phyloP scores from a whole-genome alignment of 2,329 filamentous ascomycete species.

The Dissoconium aciculare region DNA sequence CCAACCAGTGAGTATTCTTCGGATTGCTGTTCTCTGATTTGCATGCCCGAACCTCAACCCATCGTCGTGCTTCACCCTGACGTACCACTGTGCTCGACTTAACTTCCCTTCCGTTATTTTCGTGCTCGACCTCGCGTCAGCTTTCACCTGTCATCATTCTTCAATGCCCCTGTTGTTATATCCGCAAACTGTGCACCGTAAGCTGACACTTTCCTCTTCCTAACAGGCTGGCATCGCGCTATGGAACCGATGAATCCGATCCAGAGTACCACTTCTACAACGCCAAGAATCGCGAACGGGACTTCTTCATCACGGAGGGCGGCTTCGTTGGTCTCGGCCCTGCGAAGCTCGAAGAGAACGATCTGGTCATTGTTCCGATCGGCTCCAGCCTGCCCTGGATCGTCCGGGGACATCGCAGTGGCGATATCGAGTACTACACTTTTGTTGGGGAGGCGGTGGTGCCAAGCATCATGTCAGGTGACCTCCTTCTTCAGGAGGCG shows the following conservation, averaged over 20 bases:
- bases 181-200: background rate
- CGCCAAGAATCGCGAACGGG: conserved; percentile 8
- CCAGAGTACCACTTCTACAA: conserved; percentile 7
- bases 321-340: conserved; percentile 12
- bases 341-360: conserved; percentile 4
- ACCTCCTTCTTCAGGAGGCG: background rate
- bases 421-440: conserved; percentile 4
- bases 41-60: too few relatives aligned
- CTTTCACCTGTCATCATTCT: too few relatives aligned
- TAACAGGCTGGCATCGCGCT: conserved; percentile 4
- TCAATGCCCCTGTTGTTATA: too few relatives aligned
- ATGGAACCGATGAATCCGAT: conserved; percentile 5
- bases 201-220: background rate
- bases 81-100: too few relatives aligned
- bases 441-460: conserved; percentile 8
- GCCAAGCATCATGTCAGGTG: conserved; percentile 7
- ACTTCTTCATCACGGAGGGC: conserved; percentile 13
- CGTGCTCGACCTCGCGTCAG: too few relatives aligned
- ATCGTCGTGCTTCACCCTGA: too few relatives aligned
- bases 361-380: conserved; percentile 7
- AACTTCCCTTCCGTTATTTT: too few relatives aligned
- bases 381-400: conserved; percentile 8
- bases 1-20: conserved; percentile 2
- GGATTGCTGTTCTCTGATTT: too few relatives aligned
- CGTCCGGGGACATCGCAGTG: conserved; percentile 2